Base-by-base conservation (phyloP, 2,329 filamentous ascomycete species). In the Cladosporium oxysporum region DNA sequence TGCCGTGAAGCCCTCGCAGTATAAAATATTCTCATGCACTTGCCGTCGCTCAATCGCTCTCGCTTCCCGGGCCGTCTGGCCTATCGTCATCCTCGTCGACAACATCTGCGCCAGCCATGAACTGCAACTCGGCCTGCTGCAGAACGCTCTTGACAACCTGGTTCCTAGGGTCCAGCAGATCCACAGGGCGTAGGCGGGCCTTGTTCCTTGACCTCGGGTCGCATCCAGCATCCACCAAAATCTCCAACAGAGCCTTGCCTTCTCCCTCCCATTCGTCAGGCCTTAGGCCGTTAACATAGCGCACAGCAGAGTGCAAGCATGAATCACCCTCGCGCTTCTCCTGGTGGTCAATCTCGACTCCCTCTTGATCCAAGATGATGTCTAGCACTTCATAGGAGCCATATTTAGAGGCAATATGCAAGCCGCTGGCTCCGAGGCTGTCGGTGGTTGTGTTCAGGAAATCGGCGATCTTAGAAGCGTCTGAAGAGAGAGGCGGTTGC, bases 321-420 rank as follows among this genome's bases (percentile, higher is more conserved):
- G 91, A 93, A 79, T 95, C 91, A 68, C 86, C 85, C 67, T 94
- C 90, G 74, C 85, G 77, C 72, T 85, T 86, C 81, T 88, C 90
- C 73, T 88, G 74, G 64, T 91, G 90, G 81, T 96, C 92, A 81
- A 93, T 94, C 80, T 95, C 92, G 77, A 96, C 89, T 71, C 90
- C 88, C 71, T 90, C 88, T 78, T 94, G 91, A 82, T 95, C 91
- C 70, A 95, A 89, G 66, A 96, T 88, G 73, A 87, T 80, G 80
- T 96, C 91, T 75, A 96, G 89, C 68, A 93, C 83, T 74, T 95
- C 91, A 81, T 92, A 97, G 80, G 93, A 92, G 72, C 95, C 95
- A 70, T 88, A 89, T 33, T 87, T 84, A 35, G 94, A 94, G 59
- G 93, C 95, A 72, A 97, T 88, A 79, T 98, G 95, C 77, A 97